Conservation (phyloP, 306 rosid species). For the Sesbania bispinosa region DNA sequence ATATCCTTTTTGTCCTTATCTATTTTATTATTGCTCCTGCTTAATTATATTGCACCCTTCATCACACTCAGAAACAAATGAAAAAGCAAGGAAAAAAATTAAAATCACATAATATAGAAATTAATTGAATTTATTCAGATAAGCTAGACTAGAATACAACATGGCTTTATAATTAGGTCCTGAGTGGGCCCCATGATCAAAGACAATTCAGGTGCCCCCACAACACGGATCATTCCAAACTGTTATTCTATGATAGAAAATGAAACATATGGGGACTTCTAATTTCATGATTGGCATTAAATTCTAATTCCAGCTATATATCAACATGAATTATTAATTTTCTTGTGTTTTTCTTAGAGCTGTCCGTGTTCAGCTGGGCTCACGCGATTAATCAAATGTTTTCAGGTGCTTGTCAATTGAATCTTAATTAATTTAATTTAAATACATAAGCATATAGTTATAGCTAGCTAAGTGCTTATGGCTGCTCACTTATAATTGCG, state of each 20-base stretch:
- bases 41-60: conserved; percentile 8
- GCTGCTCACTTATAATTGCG: background rate
- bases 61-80: conserved; percentile 26
- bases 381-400: conserved; percentile 31
- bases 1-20: conserved; percentile 50
- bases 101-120: background rate
- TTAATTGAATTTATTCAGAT: conserved; percentile 23
- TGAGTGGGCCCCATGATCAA: conserved; percentile 32
- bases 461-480: background rate
- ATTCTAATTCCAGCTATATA: conserved; percentile 41
- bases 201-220: conserved; percentile 42
- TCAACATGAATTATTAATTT: conserved; percentile 11
- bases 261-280: conserved; percentile 47
- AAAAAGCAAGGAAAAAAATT: background rate
- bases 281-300: conserved; percentile 39
- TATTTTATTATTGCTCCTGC: conserved; percentile 40
- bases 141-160: conserved; percentile 26
- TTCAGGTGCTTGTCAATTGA: conserved; percentile 25
- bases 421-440: conserved; percentile 25
- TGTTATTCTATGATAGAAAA: conserved; percentile 40
- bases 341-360: conserved; percentile 22
- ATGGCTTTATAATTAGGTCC: conserved; percentile 17
- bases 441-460: background rate
- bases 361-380: conserved; percentile 33
- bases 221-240: conserved; percentile 44